Evolutionary conservation across 2,329 filamentous ascomycete genomes (phyloP).

Genomic region (Elsinoe australis): DNA sequence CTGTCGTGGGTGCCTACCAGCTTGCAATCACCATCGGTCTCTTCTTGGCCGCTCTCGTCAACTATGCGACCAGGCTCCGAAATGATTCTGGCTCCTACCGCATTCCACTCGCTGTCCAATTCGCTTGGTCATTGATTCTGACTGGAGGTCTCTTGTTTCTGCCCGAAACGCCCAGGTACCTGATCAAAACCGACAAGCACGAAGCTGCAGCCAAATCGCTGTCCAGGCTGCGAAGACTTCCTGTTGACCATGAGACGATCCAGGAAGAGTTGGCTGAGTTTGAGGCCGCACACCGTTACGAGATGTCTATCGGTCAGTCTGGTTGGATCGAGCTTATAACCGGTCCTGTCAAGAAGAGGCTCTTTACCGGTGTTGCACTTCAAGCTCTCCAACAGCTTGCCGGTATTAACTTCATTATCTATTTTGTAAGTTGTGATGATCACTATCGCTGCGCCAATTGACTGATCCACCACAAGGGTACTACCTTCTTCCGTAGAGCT

Average conservation of each 20-base stretch:
- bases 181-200: conserved; percentile 63
- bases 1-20: conserved; percentile 67
- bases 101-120: conserved; percentile 60
- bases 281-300: conserved; percentile 23
- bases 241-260: conserved; percentile 23
- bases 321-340: conserved; percentile 16
- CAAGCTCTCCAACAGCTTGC: conserved; percentile 47
- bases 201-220: conserved; percentile 55
- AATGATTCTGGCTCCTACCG: conserved; percentile 51
- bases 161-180: conserved; percentile 75
- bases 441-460: no score
- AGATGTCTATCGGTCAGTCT: conserved; percentile 20
- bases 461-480: no score
- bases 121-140: conserved; percentile 13
- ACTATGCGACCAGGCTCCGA: conserved; percentile 57
- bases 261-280: conserved; percentile 24
- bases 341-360: conserved; percentile 41
- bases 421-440: conserved; percentile 26
- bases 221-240: conserved; percentile 21
- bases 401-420: conserved; percentile 40
- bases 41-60: conserved; percentile 61
- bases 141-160: conserved; percentile 58
- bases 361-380: conserved; percentile 34
- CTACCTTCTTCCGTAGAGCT: conserved; percentile 1
- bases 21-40: conserved; percentile 72